Conservation (phyloP, 768 basidiomycete species). For the Lentinula sp. region DNA sequence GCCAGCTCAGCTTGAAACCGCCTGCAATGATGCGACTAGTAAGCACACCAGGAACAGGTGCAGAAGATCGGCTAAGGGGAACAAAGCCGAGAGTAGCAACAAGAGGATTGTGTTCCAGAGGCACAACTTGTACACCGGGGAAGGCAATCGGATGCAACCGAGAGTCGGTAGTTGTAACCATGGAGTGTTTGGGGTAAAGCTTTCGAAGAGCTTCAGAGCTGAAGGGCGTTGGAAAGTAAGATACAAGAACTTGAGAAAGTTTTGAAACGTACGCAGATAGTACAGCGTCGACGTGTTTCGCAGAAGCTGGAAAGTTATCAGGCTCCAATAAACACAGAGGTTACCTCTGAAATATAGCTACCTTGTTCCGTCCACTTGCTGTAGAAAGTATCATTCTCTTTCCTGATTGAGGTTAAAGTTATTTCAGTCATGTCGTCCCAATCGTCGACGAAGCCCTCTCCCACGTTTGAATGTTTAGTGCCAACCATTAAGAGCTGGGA, state of each 20-base stretch:
- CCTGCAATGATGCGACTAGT: slow-evolving; percentile 47
- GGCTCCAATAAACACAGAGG: not conserved
- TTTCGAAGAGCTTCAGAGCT: slow-evolving; percentile 43
- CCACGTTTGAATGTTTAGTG: not conserved
- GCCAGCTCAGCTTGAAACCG: slow-evolving; percentile 51
- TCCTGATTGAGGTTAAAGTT: not conserved
- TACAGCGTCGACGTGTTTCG: slow-evolving; percentile 37
- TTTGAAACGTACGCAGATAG: slow-evolving; percentile 35
- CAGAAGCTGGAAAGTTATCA: slow-evolving; percentile 38
- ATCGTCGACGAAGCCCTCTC: slow-evolving; percentile 41
- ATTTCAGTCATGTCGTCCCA: slow-evolving; percentile 26
- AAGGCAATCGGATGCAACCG: slow-evolving; percentile 41
- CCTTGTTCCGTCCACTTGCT: slow-evolving; percentile 47
- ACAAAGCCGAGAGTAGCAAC: slow-evolving; percentile 44
- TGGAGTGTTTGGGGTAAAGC: slow-evolving; percentile 56
- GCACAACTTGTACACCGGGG: slow-evolving; percentile 40
- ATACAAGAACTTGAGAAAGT: not conserved
- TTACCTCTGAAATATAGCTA: slow-evolving; percentile 13
- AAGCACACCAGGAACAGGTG: slow-evolving; percentile 45
- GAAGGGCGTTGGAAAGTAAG: not conserved
- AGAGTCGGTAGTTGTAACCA: slow-evolving; percentile 46
- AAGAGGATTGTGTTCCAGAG: slow-evolving; percentile 42
- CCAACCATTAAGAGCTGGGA: not conserved
- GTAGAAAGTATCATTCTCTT: slow-evolving; percentile 33
- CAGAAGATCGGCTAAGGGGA: slow-evolving; percentile 36